Percentiles rank a stretch among this genome's conserved stretches.
Evolutionary conservation across 2,329 filamentous ascomycete genomes (phyloP).

Genomic region (Claviceps monticola): DNA sequence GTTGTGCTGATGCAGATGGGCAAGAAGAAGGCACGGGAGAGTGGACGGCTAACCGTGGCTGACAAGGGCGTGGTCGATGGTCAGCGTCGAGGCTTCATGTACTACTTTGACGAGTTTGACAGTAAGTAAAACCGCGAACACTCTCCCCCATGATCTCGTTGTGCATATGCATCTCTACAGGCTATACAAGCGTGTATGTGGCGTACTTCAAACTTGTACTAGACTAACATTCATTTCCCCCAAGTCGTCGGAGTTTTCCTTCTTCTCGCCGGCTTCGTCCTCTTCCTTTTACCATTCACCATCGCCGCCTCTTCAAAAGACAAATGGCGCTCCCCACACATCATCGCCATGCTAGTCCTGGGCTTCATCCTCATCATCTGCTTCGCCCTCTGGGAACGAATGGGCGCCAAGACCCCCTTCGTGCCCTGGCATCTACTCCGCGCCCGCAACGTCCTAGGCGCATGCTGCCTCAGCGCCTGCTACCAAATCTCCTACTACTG

Average conservation of each 20-base stretch:
- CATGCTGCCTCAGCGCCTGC: conserved; percentile 29
- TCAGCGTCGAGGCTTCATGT: conserved; percentile 28
- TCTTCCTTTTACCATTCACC: conserved; percentile 53
- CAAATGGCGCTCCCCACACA: conserved; percentile 37
- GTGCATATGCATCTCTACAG: no score
- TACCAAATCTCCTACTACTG: conserved; percentile 37
- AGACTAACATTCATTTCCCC: not conserved
- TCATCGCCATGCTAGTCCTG: conserved; percentile 47
- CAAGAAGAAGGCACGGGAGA: conserved; percentile 39
- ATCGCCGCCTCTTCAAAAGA: conserved; percentile 33
- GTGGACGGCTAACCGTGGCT: conserved; percentile 13
- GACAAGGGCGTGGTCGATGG: not conserved
- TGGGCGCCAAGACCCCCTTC: conserved; percentile 42
- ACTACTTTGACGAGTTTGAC: conserved; percentile 45
- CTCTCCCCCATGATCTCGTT: not conserved
- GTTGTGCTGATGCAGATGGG: conserved; percentile 39
- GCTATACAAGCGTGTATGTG: no score
- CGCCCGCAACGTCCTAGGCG: conserved; percentile 37
- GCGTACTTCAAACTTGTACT: no score
- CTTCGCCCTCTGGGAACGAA: conserved; percentile 45
- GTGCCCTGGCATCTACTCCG: conserved; percentile 37
- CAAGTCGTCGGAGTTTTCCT: conserved; percentile 39
- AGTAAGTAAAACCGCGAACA: conserved; percentile 13
- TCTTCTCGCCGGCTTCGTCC: conserved; percentile 39
- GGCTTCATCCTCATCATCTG: conserved; percentile 42